Evolutionary conservation across 768 basidiomycete species (phyloP).

Genomic region (Russula griseocarnosa): DNA sequence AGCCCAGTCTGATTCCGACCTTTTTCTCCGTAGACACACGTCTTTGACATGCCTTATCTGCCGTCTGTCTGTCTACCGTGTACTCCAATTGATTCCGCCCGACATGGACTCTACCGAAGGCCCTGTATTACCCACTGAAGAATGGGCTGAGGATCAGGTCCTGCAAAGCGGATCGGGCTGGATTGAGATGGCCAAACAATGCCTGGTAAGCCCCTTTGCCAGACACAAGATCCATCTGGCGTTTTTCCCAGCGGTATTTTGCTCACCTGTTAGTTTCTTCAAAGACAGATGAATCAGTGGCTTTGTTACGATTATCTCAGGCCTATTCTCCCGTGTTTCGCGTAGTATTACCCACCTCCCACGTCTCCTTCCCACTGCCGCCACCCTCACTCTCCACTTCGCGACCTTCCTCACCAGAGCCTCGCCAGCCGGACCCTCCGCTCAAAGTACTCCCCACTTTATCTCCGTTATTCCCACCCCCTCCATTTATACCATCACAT

Average conservation of each 20-base stretch:
- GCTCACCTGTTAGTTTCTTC: slow-evolving; percentile 17
- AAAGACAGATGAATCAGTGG: slow-evolving; percentile 32
- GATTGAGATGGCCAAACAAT: slow-evolving; percentile 65
- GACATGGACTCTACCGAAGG: slow-evolving; percentile 61
- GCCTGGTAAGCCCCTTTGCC: slow-evolving; percentile 52
- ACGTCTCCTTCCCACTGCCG: slow-evolving; percentile 12
- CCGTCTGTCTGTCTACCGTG: slow-evolving; percentile 61
- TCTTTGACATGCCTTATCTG: slow-evolving; percentile 69
- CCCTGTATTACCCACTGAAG: slow-evolving; percentile 63
- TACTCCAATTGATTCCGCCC: slow-evolving; percentile 53
- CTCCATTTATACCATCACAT: slow-evolving; percentile 74
- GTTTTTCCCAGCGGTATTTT: slow-evolving; percentile 13
- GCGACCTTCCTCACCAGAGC: slow-evolving; percentile 12
- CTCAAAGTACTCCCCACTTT: slow-evolving; percentile 48
- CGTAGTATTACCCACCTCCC: slow-evolving; percentile 31
- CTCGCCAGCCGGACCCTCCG: slow-evolving; percentile 15
- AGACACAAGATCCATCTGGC: background rate
- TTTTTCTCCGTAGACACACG: slow-evolving; percentile 47
- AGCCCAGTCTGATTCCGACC: slow-evolving; percentile 24
- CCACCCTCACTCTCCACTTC: slow-evolving; percentile 15
- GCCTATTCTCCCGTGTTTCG: slow-evolving; percentile 38
- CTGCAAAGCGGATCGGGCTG: slow-evolving; percentile 66
- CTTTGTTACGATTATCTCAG: slow-evolving; percentile 31
- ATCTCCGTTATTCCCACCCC: slow-evolving; percentile 63
- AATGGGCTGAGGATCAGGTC: slow-evolving; percentile 72